Conservation (phyloP, 2,329 filamentous ascomycete genomes). For the Alternaria panax region DNA sequence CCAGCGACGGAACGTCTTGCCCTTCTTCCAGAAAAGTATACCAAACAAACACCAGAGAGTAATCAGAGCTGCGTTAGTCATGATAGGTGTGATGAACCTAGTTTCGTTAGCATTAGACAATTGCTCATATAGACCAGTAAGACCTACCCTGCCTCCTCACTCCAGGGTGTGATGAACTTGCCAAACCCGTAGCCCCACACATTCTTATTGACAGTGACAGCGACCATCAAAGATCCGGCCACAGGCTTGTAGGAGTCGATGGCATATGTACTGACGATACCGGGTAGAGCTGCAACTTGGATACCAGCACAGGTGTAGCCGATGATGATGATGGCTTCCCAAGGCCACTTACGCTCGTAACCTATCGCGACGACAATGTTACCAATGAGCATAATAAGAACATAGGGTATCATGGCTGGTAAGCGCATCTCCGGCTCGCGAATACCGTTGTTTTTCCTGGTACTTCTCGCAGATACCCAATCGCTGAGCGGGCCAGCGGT, state of each 20-base stretch:
- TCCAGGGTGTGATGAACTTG: constrained; percentile 64
- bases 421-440: constrained; percentile 67
- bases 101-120: constrained; percentile 9
- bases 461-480: constrained; percentile 64
- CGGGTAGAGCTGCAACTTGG: constrained; percentile 67
- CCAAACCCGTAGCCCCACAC: constrained; percentile 68
- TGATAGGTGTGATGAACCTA: constrained; percentile 61
- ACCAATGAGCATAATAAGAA: constrained; percentile 63
- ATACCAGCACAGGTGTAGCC: constrained; percentile 66
- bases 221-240: constrained; percentile 65
- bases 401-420: constrained; percentile 64
- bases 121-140: not conserved
- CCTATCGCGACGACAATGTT: constrained; percentile 65
- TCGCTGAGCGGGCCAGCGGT: constrained; percentile 65
- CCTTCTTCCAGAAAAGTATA: constrained; percentile 64
- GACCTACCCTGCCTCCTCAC: constrained; percentile 54
- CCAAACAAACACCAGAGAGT: constrained; percentile 63
- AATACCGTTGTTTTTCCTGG: constrained; percentile 61
- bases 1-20: constrained; percentile 66
- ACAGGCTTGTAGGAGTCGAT: constrained; percentile 71
- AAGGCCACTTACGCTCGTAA: constrained; percentile 62
- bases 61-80: constrained; percentile 65
- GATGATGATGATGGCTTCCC: constrained; percentile 65
- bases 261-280: constrained; percentile 66
- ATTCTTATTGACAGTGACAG: constrained; percentile 70